Conservation (phyloP, 164 flowering plant genomes). For the Cinnamomum micranthum region DNA sequence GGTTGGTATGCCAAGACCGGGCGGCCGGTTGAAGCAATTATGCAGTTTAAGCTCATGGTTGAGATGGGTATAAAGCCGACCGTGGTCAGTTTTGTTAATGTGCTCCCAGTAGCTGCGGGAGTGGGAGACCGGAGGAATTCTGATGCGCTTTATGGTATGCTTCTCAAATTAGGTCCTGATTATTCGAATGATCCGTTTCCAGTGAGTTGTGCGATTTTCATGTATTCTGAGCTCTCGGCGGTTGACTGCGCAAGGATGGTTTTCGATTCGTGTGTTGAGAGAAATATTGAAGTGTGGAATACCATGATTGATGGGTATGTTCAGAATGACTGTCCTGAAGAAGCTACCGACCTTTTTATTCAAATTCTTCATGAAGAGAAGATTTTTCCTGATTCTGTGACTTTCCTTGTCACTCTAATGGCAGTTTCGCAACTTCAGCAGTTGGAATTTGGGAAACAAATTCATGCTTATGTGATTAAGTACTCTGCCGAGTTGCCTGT, state of each 20-base stretch:
- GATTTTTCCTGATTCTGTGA: conserved; percentile 53
- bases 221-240: conserved; percentile 64
- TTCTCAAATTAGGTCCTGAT: conserved; percentile 52
- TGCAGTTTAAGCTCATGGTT: conserved; percentile 59
- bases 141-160: conserved; percentile 54
- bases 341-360: conserved; percentile 57
- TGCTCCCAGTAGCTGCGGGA: conserved; percentile 66
- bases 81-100: conserved; percentile 69
- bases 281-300: conserved; percentile 85
- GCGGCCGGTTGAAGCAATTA: conserved; percentile 40
- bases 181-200: conserved; percentile 58
- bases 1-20: conserved; percentile 66
- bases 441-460: conserved; percentile 46
- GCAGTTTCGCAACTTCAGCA: conserved; percentile 72
- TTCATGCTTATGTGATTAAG: conserved; percentile 72
- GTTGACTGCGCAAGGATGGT: conserved; percentile 53
- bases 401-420: conserved; percentile 52
- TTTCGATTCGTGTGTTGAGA: conserved; percentile 48
- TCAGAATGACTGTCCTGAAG: conserved; percentile 44
- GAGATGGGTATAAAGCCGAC: conserved; percentile 52
- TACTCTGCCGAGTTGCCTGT: conserved; percentile 25
- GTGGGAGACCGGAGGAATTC: conserved; percentile 29
- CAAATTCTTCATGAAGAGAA: conserved; percentile 34
- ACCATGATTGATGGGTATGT: conserved; percentile 81
- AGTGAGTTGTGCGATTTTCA: conserved; percentile 66